Conservation (phyloP, 441 rosid species). For the Kokia cookei region DNA sequence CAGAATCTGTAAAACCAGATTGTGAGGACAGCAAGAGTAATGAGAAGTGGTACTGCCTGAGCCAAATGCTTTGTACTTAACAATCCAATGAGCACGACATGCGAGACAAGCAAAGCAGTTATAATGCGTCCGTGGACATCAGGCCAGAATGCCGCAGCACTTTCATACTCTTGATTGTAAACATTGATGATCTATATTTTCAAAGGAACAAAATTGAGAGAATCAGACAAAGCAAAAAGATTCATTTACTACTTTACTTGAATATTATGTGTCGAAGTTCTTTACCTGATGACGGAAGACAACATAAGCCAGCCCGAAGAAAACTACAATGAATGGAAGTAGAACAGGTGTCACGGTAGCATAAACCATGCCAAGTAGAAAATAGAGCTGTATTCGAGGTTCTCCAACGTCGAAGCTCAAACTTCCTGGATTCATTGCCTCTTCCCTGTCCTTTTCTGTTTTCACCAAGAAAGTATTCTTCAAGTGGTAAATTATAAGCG, state of each 20-base stretch:
- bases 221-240: background rate
- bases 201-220: background rate
- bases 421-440: constrained; percentile 94
- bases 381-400: constrained; percentile 89
- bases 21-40: constrained; percentile 74
- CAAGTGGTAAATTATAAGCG: constrained; percentile 77
- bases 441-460: constrained; percentile 94
- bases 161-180: constrained; percentile 86
- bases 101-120: constrained; percentile 66
- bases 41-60: constrained; percentile 66
- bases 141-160: constrained; percentile 95
- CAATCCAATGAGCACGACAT: constrained; percentile 74
- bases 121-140: constrained; percentile 82
- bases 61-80: constrained; percentile 63
- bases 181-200: constrained; percentile 81
- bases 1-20: constrained; percentile 65
- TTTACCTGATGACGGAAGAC: constrained; percentile 95
- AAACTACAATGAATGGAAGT: constrained; percentile 82
- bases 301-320: constrained; percentile 73
- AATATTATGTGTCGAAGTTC: background rate
- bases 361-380: constrained; percentile 88
- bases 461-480: constrained; percentile 89
- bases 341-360: constrained; percentile 77
- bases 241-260: background rate
- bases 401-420: constrained; percentile 84